Evolutionary conservation across 768 basidiomycete genomes (phyloP).

Genomic region (Russula olivacea): DNA sequence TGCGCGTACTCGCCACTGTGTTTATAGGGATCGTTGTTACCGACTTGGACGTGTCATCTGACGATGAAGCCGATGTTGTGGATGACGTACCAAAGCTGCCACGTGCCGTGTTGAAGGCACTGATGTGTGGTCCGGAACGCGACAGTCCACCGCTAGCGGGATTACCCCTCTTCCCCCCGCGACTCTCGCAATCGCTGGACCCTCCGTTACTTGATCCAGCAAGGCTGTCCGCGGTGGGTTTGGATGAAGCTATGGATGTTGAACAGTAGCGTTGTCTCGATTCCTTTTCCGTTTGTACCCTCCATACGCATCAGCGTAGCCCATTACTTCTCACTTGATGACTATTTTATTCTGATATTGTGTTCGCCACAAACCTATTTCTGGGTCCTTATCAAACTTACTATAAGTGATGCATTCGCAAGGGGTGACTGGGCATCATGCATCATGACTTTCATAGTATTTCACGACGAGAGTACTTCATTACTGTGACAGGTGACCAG

Average conservation of each 20-base stretch:
- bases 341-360: not conserved
- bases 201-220: not conserved
- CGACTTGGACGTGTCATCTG: constrained; percentile 23
- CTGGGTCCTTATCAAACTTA: no score
- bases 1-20: not conserved
- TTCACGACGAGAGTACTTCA: not conserved
- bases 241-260: constrained; percentile 20
- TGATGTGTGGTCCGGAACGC: constrained; percentile 7
- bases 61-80: constrained; percentile 18
- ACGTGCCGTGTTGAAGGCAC: constrained; percentile 10
- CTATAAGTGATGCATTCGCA: not conserved
- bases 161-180: not conserved
- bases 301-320: not conserved
- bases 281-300: not conserved
- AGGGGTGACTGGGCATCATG: not conserved
- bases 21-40: constrained; percentile 24
- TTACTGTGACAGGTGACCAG: not conserved
- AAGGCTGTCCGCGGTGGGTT: not conserved
- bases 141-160: not conserved
- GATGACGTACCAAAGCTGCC: constrained; percentile 17
- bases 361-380: not conserved
- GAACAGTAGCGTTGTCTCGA: not conserved
- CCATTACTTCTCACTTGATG: not conserved
- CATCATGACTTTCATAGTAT: not conserved
- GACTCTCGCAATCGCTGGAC: not conserved